These are phyloP conservation scores for Russula olivacea DNA, from an alignment of 768 basidiomycete genomes.

Conservation along the genomic window DNA sequence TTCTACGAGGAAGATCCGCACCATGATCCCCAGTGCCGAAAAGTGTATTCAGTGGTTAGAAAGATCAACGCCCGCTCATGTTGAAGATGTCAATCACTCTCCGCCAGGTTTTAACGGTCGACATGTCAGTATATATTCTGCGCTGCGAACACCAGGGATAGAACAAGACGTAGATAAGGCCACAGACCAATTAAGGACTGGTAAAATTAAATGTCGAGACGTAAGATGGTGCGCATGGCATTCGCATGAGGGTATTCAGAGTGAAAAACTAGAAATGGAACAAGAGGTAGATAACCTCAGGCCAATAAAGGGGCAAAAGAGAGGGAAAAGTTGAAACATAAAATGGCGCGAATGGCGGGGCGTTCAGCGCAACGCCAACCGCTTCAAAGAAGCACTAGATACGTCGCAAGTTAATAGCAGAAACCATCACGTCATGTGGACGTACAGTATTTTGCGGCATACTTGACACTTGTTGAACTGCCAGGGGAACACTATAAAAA, in stretches of 20 bases:
- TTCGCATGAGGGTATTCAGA: background rate
- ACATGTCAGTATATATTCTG: background rate
- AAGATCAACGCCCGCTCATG: background rate
- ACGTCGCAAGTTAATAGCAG: background rate
- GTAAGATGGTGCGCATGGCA: background rate
- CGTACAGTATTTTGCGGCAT: conserved; percentile 22
- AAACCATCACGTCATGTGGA: background rate
- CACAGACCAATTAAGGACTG: background rate
- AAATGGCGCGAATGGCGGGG: no score
- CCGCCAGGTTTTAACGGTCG: background rate
- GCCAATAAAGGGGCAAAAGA: background rate
- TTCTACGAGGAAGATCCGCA: no score
- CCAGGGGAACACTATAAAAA: conserved; percentile 7
- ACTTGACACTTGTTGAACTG: conserved; percentile 11
- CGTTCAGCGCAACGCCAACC: background rate
- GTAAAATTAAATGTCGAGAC: background rate
- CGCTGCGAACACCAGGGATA: background rate
- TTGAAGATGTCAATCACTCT: background rate
- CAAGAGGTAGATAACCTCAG: background rate
- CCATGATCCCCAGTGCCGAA: background rate
- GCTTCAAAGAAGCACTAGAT: background rate
- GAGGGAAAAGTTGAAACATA: background rate
- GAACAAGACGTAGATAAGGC: background rate
- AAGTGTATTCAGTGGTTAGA: background rate
- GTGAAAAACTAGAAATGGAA: background rate